phyloP scores from a whole-genome alignment of 192 early-diverging fungal genomes.

The Umbelopsis ramanniana region DNA sequence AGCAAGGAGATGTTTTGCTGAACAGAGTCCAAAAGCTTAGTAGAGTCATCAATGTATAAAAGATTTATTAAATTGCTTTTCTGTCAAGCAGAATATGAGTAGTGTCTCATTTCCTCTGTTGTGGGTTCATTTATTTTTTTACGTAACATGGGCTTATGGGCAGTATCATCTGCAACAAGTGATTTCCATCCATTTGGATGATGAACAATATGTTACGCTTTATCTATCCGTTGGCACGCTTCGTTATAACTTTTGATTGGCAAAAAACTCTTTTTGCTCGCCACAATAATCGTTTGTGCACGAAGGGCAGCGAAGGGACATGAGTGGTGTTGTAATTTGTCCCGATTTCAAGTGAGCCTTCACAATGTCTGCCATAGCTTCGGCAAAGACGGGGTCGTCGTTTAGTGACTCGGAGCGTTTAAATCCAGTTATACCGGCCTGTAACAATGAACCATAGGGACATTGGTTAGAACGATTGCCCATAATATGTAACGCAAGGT shows the following conservation, averaged over 20 bases:
- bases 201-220: background rate
- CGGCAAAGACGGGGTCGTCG: constrained; percentile 88
- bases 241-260: constrained; percentile 33
- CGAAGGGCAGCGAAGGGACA: constrained; percentile 70
- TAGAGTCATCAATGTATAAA: constrained; percentile 88
- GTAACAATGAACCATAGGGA: background rate
- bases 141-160: background rate
- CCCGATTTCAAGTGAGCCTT: constrained; percentile 71
- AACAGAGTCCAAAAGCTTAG: constrained; percentile 96
- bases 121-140: background rate
- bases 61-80: background rate
- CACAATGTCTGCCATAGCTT: constrained; percentile 87
- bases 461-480: background rate
- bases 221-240: background rate
- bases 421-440: constrained; percentile 80
- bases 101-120: background rate
- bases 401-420: constrained; percentile 93
- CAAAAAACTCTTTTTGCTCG: constrained; percentile 67
- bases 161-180: background rate
- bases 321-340: constrained; percentile 51
- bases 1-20: constrained; percentile 93
- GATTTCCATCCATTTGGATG: background rate
- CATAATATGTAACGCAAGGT: background rate
- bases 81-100: background rate
- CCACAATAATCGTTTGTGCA: constrained; percentile 74